These are phyloP conservation scores for Ramalina peruviana DNA, from an alignment of 495 filamentous ascomycete genomes.

Conservation along the genomic window DNA sequence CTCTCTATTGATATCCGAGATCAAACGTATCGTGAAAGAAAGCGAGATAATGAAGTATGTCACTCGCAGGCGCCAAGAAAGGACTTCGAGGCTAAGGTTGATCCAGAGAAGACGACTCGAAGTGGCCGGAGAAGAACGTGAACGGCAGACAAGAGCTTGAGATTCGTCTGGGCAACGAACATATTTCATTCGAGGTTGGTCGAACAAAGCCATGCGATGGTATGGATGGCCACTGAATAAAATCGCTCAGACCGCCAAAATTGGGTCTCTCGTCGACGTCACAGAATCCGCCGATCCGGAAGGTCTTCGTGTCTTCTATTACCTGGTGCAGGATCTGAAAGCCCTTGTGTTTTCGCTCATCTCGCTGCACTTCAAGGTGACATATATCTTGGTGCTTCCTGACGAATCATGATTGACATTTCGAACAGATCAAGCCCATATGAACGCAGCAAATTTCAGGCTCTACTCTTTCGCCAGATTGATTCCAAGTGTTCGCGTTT, in stretches of 20 bases:
- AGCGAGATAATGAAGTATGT: constrained; percentile 95
- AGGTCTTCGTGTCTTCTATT: constrained; percentile 97
- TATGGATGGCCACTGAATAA: not conserved
- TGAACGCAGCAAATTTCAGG: constrained; percentile 17
- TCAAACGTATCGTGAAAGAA: constrained; percentile 92
- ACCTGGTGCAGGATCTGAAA: constrained; percentile 95
- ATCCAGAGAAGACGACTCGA: constrained; percentile 87
- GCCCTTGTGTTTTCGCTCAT: constrained; percentile 94
- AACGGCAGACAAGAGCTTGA: constrained; percentile 96
- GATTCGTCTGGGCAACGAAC: constrained; percentile 85
- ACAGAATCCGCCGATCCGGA: constrained; percentile 93
- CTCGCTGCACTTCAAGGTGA: constrained; percentile 90
- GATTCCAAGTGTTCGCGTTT: not conserved
- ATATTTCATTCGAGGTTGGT: constrained; percentile 90
- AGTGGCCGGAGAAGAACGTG: constrained; percentile 99
- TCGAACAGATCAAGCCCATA: constrained; percentile 63
- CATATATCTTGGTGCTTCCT: not conserved
- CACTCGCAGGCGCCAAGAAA: not conserved
- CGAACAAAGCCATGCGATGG: too few relatives aligned
- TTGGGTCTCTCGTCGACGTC: constrained; percentile 92
- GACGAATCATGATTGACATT: constrained; percentile 3
- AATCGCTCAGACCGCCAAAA: constrained; percentile 74
- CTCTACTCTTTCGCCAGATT: not conserved
- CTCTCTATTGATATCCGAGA: constrained; percentile 79
- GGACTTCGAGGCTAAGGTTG: constrained; percentile 16